Conservation (phyloP, 2,329 filamentous ascomycete species). For the Hymenoscyphus repandus region DNA sequence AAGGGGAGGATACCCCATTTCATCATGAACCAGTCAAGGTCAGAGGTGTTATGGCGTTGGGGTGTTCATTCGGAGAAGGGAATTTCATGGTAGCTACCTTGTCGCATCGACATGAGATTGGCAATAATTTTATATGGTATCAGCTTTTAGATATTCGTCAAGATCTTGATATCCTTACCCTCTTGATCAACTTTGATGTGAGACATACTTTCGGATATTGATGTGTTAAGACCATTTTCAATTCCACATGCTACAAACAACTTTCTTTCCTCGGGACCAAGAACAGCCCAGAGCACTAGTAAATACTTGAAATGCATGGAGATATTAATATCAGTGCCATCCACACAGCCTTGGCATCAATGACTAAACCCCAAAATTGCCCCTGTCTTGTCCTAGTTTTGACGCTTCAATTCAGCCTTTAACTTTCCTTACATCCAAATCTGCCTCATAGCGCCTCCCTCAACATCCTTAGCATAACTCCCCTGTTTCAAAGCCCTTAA, state of each 20-base stretch:
- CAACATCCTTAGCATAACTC: background rate
- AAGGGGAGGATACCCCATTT: constrained; percentile 1
- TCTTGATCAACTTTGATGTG: no score
- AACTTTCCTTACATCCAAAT: background rate
- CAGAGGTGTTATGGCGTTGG: background rate
- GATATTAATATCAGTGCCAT: no score
- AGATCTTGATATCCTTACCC: no score
- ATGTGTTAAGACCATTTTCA: no score
- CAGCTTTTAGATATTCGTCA: no score
- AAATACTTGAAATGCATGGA: background rate
- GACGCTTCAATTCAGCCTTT: background rate
- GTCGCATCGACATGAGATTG: no score
- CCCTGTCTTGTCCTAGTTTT: background rate
- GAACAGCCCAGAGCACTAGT: no score
- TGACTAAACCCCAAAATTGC: background rate
- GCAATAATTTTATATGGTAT: no score
- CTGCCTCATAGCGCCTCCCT: background rate
- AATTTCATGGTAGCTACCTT: background rate
- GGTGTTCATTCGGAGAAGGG: background rate
- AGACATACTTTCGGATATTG: no score
- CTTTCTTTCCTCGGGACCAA: no score
- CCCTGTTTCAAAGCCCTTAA: background rate
- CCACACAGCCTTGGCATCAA: background rate
- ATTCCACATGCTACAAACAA: no score
- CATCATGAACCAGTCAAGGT: background rate